A percentile compares a stretch with the other conserved stretches of the same genome.
Conservation (phyloP, 768 basidiomycete species). For the Trametes cubensis region DNA sequence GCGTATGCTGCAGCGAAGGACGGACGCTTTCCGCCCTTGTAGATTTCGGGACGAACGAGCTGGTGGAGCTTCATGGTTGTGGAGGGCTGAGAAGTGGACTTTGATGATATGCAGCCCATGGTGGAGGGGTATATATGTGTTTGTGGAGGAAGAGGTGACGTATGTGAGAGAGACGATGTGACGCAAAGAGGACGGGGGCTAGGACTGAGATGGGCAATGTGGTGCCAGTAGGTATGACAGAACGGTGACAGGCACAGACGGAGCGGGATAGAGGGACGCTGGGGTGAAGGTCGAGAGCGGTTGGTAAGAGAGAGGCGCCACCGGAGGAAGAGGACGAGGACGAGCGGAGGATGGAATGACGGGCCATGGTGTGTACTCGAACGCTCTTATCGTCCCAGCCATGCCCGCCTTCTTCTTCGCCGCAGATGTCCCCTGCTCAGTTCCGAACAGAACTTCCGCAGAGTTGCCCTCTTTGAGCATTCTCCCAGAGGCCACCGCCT, state of each 20-base stretch:
- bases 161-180: not conserved
- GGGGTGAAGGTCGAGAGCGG: not conserved
- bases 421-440: not conserved
- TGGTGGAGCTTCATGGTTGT: slow-evolving; percentile 26
- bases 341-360: not conserved
- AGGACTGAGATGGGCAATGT: not conserved
- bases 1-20: slow-evolving; percentile 35
- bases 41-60: slow-evolving; percentile 29
- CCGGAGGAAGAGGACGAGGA: slow-evolving; percentile 1
- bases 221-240: too few relatives aligned
- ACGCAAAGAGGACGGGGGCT: not conserved
- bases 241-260: not conserved
- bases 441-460: slow-evolving; percentile 17
- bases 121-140: slow-evolving; percentile 7
- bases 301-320: slow-evolving; percentile 7
- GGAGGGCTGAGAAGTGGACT: slow-evolving; percentile 5
- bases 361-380: not conserved
- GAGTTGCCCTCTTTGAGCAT: not conserved
- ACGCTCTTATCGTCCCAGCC: slow-evolving; percentile 3
- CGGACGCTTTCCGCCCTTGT: slow-evolving; percentile 29
- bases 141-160: slow-evolving; percentile 1
- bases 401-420: slow-evolving; percentile 1
- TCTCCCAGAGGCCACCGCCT: not conserved
- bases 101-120: slow-evolving; percentile 23
- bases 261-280: not conserved